A percentile compares a stretch with the other conserved stretches of the same genome.
Conservation (phyloP, 192 early-diverging fungal genomes). For the Backusella mclennaniae region DNA sequence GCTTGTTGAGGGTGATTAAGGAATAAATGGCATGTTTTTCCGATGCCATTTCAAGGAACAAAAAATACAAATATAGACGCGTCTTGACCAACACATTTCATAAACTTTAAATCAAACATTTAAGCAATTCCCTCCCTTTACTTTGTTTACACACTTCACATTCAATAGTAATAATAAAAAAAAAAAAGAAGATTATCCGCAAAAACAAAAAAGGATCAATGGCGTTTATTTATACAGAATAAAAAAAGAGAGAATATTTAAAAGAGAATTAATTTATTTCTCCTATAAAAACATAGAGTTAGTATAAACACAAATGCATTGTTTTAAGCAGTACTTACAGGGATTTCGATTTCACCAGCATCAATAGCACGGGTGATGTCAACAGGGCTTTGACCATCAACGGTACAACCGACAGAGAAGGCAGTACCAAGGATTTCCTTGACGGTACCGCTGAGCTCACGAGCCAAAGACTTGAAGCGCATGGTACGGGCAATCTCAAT, state of each 20-base stretch:
- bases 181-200: background rate
- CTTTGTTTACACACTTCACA: background rate
- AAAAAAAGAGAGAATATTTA: background rate
- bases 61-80: too few species aligned
- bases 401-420: conserved; percentile 96
- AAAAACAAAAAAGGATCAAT: background rate
- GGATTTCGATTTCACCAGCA: conserved; percentile 81
- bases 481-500: conserved; percentile 96
- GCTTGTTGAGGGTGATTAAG: too few species aligned
- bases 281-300: background rate
- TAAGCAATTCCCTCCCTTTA: too few species aligned
- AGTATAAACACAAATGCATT: background rate
- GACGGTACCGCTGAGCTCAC: conserved; percentile 92
- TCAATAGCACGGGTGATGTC: conserved; percentile 85
- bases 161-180: background rate
- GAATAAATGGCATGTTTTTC: too few species aligned
- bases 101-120: too few species aligned
- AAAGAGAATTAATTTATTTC: conserved; percentile 15
- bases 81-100: too few species aligned
- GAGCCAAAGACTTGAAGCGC: conserved; percentile 92
- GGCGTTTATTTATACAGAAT: background rate
- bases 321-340: conserved; percentile 23
- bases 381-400: conserved; percentile 92
- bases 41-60: too few species aligned
- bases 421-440: conserved; percentile 95